Evolutionary conservation across 768 basidiomycete genomes (phyloP), one percentile per base, ranked within the genome.

Genomic region (Agaricus bisporus): DNA sequence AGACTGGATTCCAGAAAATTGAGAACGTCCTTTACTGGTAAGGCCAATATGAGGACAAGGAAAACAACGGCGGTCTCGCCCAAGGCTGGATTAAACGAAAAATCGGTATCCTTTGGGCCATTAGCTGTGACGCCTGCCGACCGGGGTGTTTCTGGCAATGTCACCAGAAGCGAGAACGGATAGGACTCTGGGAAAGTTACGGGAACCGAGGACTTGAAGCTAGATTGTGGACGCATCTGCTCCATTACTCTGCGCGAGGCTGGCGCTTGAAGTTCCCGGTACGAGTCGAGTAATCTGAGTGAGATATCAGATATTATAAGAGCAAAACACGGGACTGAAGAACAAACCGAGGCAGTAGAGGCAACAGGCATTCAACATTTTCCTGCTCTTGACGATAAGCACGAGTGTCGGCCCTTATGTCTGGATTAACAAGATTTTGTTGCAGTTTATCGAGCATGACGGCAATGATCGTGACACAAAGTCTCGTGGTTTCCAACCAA

Each of bases 151-250:
- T 82, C 82, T 2, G 90, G 87, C 20, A 85, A 68, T 29, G 82
- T 75, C 0, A 87, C 75, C 22, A 91, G 62, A 17, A 98, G 75
- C 5, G 91, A 85, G 67, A 97, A 94, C 0, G 95, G 95, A 66
- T 98, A 94, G 0, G 94, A 87, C 58, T 93, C 88, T 0, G 95
- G 95, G 70, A 98, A 98, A 1, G 89, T 87, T 41, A 90, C 83
- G 0, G 93, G 94, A 2, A 78, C 65, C 1, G 73, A 64, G 18
- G 83, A 70, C 45, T 83, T 80, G 25, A 75, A 69, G 2, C 85
- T 83, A 2, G 80, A 75, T 1, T 76, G 73, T 0, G 85, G 77
- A 44, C 79, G 80, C 25, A 78, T 80, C 41, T 80, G 82, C 61
- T 88, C 86, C 42, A 98, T 79, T 1, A 84, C 82, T 49, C 79